phyloP scores from a whole-genome alignment of 2,329 filamentous ascomycete species.

The Fusarium nanum region DNA sequence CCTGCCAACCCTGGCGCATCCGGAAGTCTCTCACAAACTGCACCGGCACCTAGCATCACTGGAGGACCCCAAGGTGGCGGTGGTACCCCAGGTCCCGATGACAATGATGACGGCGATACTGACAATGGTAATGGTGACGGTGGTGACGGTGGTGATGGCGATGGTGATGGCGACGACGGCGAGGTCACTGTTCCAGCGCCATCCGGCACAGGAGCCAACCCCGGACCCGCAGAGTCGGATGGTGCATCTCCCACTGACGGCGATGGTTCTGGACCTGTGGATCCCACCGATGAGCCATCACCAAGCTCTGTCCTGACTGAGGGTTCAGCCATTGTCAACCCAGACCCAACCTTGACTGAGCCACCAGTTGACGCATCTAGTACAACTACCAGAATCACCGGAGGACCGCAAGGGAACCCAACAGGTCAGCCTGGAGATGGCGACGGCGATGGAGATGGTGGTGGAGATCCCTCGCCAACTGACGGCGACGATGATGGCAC shows the following conservation, averaged over 20 bases:
- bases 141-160: too few relatives aligned
- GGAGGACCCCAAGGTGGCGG: not conserved
- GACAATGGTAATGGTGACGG: too few relatives aligned
- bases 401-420: slow-evolving; percentile 1
- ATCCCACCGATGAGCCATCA: not conserved
- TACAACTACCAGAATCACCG: not conserved
- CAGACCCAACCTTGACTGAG: not conserved
- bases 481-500: too few relatives aligned
- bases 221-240: not conserved
- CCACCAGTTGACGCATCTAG: not conserved
- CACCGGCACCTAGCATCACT: not conserved
- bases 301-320: slow-evolving; percentile 3
- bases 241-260: not conserved
- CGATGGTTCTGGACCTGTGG: not conserved
- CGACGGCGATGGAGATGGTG: not conserved
- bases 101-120: not conserved
- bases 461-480: not conserved
- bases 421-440: not conserved
- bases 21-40: not conserved
- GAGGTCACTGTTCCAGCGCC: not conserved
- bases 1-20: not conserved
- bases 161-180: not conserved
- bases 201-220: not conserved
- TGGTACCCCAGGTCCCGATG: not conserved
- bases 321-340: slow-evolving; percentile 7